Evolutionary conservation across 179 eudicot genomes (phyloP).

Genomic region (Amaranthus tricolor): DNA sequence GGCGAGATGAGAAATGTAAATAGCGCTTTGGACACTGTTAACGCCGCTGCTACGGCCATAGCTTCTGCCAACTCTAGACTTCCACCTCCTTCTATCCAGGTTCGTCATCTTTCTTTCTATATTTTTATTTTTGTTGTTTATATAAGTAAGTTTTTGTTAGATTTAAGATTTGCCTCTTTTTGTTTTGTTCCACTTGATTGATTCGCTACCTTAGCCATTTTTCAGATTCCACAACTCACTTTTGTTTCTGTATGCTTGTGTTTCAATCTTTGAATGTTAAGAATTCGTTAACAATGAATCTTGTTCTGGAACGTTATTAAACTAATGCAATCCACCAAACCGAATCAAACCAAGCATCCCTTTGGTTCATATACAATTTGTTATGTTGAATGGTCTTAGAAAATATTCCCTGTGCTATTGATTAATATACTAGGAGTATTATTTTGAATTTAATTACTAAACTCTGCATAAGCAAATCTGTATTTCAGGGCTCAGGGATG

Average conservation of each 20-base stretch:
- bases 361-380: background rate
- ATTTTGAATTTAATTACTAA: constrained; percentile 1
- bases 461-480: background rate
- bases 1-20: constrained; percentile 55
- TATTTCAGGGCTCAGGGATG: background rate
- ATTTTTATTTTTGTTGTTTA: constrained; percentile 11
- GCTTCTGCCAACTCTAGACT: constrained; percentile 71
- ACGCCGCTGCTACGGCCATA: constrained; percentile 92
- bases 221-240: too few species aligned
- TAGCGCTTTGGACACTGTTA: constrained; percentile 67
- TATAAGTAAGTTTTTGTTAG: constrained; percentile 10
- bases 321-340: background rate
- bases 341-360: too few species aligned
- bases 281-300: background rate
- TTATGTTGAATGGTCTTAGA: background rate
- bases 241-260: constrained; percentile 5
- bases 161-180: constrained; percentile 28
- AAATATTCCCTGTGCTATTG: background rate
- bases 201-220: too few species aligned
- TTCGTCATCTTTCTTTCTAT: background rate
- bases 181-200: background rate
- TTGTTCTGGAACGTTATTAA: background rate
- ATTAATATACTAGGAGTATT: background rate
- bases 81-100: constrained; percentile 64
- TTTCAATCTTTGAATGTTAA: constrained; percentile 19